A percentile compares a stretch with the other conserved stretches of the same genome.
phyloP scores from a whole-genome alignment of 176 grass and related monocot genomes.

The Oropetium thomaeum region DNA sequence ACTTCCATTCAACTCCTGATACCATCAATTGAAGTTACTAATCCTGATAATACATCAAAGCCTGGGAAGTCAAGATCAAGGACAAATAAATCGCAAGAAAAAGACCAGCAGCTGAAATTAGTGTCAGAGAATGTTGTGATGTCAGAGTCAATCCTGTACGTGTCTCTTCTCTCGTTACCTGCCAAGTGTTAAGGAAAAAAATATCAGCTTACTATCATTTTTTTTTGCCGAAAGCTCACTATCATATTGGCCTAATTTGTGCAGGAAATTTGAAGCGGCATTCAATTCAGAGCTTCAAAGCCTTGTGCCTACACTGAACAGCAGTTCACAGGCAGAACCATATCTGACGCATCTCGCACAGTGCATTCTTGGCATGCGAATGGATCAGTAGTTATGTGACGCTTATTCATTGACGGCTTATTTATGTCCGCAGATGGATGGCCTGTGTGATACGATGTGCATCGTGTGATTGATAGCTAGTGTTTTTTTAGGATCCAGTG shows the following conservation, averaged over 20 bases:
- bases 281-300: conserved; percentile 92
- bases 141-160: conserved; percentile 77
- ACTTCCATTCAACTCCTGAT: conserved; percentile 83
- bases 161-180: not conserved
- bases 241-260: conserved; percentile 16
- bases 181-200: not conserved
- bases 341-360: conserved; percentile 91
- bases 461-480: not conserved
- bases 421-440: not conserved
- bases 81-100: conserved; percentile 39
- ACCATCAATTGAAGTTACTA: conserved; percentile 56
- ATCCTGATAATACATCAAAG: conserved; percentile 43
- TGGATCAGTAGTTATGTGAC: conserved; percentile 48
- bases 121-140: conserved; percentile 63
- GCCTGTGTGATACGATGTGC: not conserved
- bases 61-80: conserved; percentile 37
- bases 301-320: conserved; percentile 60
- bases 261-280: conserved; percentile 87
- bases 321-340: conserved; percentile 80
- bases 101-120: conserved; percentile 55
- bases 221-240: too few species aligned
- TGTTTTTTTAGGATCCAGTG: not conserved
- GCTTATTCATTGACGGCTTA: not conserved
- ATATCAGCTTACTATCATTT: not conserved
- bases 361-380: conserved; percentile 73